A percentile compares a stretch with the other conserved stretches of the same genome.
Evolutionary conservation across 768 basidiomycete genomes (phyloP).

Genomic region (Kwoniella mangroviensis): DNA sequence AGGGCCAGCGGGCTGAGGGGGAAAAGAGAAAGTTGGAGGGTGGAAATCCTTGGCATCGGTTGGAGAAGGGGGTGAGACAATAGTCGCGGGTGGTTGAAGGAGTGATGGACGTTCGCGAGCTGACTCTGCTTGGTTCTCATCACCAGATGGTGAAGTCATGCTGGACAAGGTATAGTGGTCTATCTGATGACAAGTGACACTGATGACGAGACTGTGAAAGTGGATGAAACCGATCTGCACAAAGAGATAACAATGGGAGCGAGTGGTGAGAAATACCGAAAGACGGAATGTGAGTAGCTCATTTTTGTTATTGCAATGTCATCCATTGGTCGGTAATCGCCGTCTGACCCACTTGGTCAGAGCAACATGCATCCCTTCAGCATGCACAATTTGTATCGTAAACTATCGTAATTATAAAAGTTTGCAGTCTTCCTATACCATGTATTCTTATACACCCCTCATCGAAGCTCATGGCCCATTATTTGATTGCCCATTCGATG

Average conservation of each 20-base stretch:
- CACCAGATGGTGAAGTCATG: neutral
- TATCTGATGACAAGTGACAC: too few species aligned
- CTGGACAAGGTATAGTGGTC: neutral
- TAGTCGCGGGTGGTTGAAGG: slow-evolving; percentile 44
- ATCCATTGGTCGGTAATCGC: too few species aligned
- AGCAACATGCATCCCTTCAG: too few species aligned
- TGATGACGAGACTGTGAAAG: too few species aligned
- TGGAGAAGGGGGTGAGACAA: slow-evolving; percentile 51
- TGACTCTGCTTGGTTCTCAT: neutral
- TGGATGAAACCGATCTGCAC: too few species aligned
- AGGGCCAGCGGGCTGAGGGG: neutral
- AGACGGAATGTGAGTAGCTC: too few species aligned
- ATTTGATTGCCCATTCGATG: neutral
- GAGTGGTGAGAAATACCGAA: too few species aligned
- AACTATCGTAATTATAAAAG: slow-evolving; percentile 7
- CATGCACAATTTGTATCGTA: neutral
- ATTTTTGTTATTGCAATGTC: too few species aligned
- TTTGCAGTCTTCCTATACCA: neutral
- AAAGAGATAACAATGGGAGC: too few species aligned
- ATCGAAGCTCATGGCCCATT: neutral
- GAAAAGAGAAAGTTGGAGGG: slow-evolving; percentile 17
- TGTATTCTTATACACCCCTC: too few species aligned
- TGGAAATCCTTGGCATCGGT: slow-evolving; percentile 34
- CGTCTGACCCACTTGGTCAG: too few species aligned
- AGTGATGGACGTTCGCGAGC: slow-evolving; percentile 15